Percentiles rank a stretch among this genome's conserved stretches.
phyloP scores from a whole-genome alignment of 805 yeast genomes.

The Lipomyces kockii region DNA sequence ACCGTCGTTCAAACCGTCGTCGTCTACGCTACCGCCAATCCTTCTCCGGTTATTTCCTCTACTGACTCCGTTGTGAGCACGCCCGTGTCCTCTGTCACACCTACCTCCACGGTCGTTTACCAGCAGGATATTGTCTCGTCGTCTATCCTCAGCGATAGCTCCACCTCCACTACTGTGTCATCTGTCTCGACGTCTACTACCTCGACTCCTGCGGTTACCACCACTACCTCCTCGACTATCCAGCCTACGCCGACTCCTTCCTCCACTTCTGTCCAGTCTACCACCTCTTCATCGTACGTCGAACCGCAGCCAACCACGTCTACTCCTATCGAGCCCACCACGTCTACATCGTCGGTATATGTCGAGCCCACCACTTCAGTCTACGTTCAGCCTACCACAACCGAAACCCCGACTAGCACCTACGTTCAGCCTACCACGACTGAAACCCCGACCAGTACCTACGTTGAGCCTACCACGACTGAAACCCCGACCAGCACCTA shows the following conservation, averaged over 20 bases:
- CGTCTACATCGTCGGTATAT: conserved; percentile 5
- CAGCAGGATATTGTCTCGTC: not conserved
- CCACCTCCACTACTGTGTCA: conserved; percentile 6
- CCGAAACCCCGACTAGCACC: conserved; percentile 13
- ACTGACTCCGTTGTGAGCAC: conserved; percentile 9
- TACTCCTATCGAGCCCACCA: conserved; percentile 3
- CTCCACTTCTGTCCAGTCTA: conserved; percentile 20
- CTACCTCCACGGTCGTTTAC: conserved; percentile 5
- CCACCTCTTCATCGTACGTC: conserved; percentile 9
- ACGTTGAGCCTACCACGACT: too few species aligned
- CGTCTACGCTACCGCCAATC: conserved; percentile 19
- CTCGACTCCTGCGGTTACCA: conserved; percentile 7
- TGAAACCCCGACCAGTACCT: too few species aligned
- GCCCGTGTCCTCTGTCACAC: conserved; percentile 9
- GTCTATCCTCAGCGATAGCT: not conserved
- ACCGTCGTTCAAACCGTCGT: conserved; percentile 26
- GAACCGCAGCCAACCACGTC: conserved; percentile 12
- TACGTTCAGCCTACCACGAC: conserved; percentile 13
- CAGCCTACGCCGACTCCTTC: conserved; percentile 14
- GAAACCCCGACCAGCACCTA: conserved; percentile 4
- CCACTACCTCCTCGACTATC: conserved; percentile 19
- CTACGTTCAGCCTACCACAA: conserved; percentile 27
- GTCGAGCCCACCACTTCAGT: conserved; percentile 16
- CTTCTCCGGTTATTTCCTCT: not conserved
- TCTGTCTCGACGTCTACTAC: conserved; percentile 4